Conservation (phyloP, 495 filamentous ascomycete species). For the Xylaria cubensis region DNA sequence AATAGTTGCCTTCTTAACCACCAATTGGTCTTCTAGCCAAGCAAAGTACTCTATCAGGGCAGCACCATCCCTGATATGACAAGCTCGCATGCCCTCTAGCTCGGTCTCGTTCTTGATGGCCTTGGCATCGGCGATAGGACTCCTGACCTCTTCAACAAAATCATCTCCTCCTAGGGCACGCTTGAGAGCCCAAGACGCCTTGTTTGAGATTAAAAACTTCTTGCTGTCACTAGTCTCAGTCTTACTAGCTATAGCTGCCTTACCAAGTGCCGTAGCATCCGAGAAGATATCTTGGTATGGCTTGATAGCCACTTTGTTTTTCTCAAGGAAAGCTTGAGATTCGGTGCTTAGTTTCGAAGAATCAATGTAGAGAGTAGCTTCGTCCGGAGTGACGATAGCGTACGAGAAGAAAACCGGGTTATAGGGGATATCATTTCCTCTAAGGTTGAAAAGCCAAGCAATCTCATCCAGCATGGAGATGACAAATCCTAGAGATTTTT, state of each 20-base stretch:
- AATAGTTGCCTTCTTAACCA: constrained; percentile 72
- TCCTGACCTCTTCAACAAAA: constrained; percentile 83
- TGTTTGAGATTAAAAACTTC: constrained; percentile 89
- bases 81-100: constrained; percentile 89
- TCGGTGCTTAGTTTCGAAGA: constrained; percentile 75
- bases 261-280: constrained; percentile 70
- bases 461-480: constrained; percentile 97
- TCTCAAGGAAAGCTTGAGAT: constrained; percentile 71
- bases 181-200: constrained; percentile 91
- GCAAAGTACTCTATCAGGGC: constrained; percentile 93
- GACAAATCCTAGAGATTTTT: constrained; percentile 85
- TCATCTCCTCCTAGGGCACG: constrained; percentile 87
- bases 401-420: constrained; percentile 99
- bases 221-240: constrained; percentile 46
- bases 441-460: constrained; percentile 96
- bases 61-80: constrained; percentile 93
- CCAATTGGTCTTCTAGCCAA: constrained; percentile 90
- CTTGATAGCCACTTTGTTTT: constrained; percentile 72
- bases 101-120: constrained; percentile 96
- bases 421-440: constrained; percentile 96
- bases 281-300: constrained; percentile 86
- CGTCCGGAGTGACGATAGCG: constrained; percentile 81
- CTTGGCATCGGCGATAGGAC: constrained; percentile 91
- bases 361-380: constrained; percentile 86
- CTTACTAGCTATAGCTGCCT: constrained; percentile 46